These are phyloP conservation scores for Chrysophaeum taylorii DNA, from an alignment of 352 stramenopile genomes.

Conservation along the genomic window DNA sequence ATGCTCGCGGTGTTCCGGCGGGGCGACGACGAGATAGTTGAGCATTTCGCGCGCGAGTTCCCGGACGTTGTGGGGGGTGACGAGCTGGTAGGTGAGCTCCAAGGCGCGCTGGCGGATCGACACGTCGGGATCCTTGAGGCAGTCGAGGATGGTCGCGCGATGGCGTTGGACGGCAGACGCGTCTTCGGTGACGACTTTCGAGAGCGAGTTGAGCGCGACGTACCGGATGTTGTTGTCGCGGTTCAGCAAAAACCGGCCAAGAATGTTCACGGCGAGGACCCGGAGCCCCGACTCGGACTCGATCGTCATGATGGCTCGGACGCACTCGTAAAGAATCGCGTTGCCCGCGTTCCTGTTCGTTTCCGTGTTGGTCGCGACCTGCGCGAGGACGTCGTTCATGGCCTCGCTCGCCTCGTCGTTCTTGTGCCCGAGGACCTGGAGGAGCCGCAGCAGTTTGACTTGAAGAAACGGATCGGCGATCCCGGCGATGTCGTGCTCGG, in stretches of 20 bases:
- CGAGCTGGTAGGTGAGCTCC: slow-evolving; percentile 96
- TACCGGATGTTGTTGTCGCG: slow-evolving; percentile 99
- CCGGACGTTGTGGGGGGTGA: slow-evolving; percentile 92
- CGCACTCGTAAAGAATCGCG: slow-evolving; percentile 95
- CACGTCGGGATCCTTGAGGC: slow-evolving; percentile 87
- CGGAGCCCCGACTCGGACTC: slow-evolving; percentile 90
- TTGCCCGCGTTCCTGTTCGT: slow-evolving; percentile 98
- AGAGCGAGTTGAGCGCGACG: slow-evolving; percentile 94
- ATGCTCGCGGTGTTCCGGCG: slow-evolving; percentile 80
- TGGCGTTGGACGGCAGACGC: slow-evolving; percentile 89
- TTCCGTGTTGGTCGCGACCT: slow-evolving; percentile 99
- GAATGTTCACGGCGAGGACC: slow-evolving; percentile 96
- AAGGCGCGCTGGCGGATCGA: slow-evolving; percentile 95
- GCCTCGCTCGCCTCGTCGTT: slow-evolving; percentile 81
- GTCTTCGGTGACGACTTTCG: slow-evolving; percentile 62
- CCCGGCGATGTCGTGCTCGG: slow-evolving; percentile 94
- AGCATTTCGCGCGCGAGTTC: slow-evolving; percentile 91
- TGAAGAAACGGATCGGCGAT: slow-evolving; percentile 97
- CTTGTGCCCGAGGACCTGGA: slow-evolving; percentile 84
- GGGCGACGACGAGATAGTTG: slow-evolving; percentile 96
- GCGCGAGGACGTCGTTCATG: slow-evolving; percentile 94
- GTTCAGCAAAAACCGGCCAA: slow-evolving; percentile 96
- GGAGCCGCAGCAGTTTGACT: slow-evolving; percentile 69
- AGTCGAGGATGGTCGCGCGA: slow-evolving; percentile 79
- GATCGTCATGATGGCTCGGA: slow-evolving; percentile 97